Evolutionary conservation across 495 filamentous ascomycete species (phyloP), one percentile per base, ranked within the genome.

Genomic region (Penicillium fimorum): DNA sequence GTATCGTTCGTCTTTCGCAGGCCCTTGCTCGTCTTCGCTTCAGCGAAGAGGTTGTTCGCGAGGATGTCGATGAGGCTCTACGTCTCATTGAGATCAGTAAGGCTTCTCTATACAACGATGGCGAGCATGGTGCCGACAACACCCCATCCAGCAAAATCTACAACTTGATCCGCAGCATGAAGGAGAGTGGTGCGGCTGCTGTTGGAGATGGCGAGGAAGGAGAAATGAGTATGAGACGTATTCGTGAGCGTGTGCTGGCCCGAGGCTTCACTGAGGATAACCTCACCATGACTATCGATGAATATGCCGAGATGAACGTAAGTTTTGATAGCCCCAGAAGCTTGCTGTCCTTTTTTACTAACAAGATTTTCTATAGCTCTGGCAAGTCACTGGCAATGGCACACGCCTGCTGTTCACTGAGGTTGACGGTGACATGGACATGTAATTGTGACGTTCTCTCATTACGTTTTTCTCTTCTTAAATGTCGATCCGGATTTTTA

Each of bases 251-350:
- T 41, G 91, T 97, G 27, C 79, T 97, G 60, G 94, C 91, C 27
- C 97, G 96, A 80, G 95, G 95, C 9, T 98, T 97, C 64, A 97
- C 95, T 5, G 88, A 91, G 60, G 89, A 96, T 74, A 92, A 97
- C 68, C 88, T 96, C 72, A 80, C 85, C 48, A 82, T 82, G 58
- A 88, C 91, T 37, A 79, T 98, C 61, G 87, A 93, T 52, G 94
- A 97, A 76, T 98, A 98, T 73, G 84, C 88, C 7, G 77, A 84
- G 57, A 66, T 96, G 52, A 86, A 93, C 76, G 94, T 98, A 74
- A 88, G 92, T 87, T 51, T 35, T 44, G 6, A 46, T 42, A 47
- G n/a, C 13, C 17, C 51, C 56, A 7, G 6, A 18, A 24, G 58
- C 46, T 35, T 30, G 50, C 51, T 1, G 7, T 41, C 40, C 41